These are phyloP conservation scores for Plasmodium chabaudi DNA, from an alignment of 169 alveolate genomes.

Conservation along the genomic window DNA sequence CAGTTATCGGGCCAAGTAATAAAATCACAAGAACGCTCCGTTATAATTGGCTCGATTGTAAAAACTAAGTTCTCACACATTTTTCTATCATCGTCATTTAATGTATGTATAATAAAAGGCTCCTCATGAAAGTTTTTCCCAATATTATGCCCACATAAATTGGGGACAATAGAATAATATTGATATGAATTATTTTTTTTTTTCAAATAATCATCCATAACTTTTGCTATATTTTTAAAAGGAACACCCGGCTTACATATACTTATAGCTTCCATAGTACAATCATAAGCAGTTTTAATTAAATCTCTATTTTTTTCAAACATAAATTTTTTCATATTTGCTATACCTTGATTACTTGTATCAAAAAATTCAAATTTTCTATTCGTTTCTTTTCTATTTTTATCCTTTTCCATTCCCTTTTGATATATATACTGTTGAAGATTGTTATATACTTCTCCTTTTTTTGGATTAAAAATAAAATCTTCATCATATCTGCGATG, in stretches of 20 bases:
- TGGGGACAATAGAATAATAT: slow-evolving; percentile 74
- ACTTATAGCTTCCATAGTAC: slow-evolving; percentile 78
- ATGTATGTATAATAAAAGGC: slow-evolving; percentile 77
- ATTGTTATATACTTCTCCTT: slow-evolving; percentile 3
- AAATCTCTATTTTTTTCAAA: slow-evolving; percentile 77
- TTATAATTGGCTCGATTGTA: slow-evolving; percentile 87
- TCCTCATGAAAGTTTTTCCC: slow-evolving; percentile 86
- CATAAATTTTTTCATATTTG: slow-evolving; percentile 74
- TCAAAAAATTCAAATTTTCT: slow-evolving; percentile 37
- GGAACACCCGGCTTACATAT: slow-evolving; percentile 81
- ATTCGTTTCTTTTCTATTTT: not conserved
- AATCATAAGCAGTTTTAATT: slow-evolving; percentile 81
- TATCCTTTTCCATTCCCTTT: not conserved
- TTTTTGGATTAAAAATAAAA: slow-evolving; percentile 13
- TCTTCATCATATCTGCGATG: slow-evolving; percentile 42
- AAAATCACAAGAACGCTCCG: slow-evolving; percentile 65
- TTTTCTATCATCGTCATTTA: slow-evolving; percentile 77
- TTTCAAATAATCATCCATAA: slow-evolving; percentile 30
- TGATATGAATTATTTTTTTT: slow-evolving; percentile 27
- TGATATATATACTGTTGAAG: slow-evolving; percentile 25
- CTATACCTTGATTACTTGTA: not conserved
- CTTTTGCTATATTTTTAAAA: slow-evolving; percentile 52
- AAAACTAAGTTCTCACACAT: slow-evolving; percentile 88
- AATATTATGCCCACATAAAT: slow-evolving; percentile 83
- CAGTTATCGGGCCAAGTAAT: slow-evolving; percentile 89